Percentiles rank a stretch among this genome's conserved stretches.
Conservation (phyloP, 1,284 basidiomycete genomes). For the Fistulinella cinereoalba region DNA sequence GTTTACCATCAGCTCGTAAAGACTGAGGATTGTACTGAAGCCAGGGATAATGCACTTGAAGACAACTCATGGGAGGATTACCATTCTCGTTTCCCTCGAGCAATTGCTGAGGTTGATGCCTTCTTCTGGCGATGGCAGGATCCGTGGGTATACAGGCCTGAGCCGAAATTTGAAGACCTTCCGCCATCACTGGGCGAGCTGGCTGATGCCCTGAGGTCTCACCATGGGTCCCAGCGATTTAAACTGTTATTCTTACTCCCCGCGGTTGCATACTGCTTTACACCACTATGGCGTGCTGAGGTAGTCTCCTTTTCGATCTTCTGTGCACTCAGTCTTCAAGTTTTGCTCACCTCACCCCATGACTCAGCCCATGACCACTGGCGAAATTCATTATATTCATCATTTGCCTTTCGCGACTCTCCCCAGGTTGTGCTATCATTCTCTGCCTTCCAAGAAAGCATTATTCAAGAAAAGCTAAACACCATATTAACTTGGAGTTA, state of each 20-base stretch:
- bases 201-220: neutral
- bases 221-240: neutral
- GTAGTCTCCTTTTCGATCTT: neutral
- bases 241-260: neutral
- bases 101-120: neutral
- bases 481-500: too few species aligned
- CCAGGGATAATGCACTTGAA: too few species aligned
- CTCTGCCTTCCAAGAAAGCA: too few species aligned
- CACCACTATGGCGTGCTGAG: neutral
- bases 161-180: neutral
- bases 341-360: neutral
- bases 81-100: too few species aligned
- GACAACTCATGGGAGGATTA: too few species aligned
- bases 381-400: neutral
- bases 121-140: neutral
- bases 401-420: too few species aligned
- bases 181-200: neutral
- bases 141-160: too few species aligned
- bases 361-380: neutral
- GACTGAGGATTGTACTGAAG: neutral
- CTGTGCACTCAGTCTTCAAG: neutral
- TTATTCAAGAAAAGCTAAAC: too few species aligned
- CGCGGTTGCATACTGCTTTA: neutral
- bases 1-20: neutral
- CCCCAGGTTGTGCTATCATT: too few species aligned